Evolutionary conservation across 2,329 filamentous ascomycete genomes (phyloP).

Genomic region (Elsinoe perseae): DNA sequence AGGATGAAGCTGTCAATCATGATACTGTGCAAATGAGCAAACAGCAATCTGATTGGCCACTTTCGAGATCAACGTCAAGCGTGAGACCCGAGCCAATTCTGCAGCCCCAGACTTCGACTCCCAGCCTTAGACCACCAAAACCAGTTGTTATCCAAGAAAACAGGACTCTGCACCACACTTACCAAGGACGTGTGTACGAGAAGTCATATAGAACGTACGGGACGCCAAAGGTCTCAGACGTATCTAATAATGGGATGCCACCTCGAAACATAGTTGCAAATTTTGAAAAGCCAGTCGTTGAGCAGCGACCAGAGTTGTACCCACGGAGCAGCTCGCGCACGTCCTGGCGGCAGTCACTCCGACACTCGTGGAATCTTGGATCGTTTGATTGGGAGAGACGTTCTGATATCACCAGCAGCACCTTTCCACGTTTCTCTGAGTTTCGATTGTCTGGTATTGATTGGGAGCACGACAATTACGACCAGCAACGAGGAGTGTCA

Average conservation of each 20-base stretch:
- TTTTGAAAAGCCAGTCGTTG: background rate
- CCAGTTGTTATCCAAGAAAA: background rate
- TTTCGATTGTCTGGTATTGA: slow-evolving; percentile 1
- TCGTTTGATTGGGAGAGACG: slow-evolving; percentile 4
- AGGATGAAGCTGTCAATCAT: background rate
- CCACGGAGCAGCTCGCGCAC: background rate
- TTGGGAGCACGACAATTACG: slow-evolving; percentile 8
- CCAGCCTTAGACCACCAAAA: background rate
- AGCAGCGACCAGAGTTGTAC: background rate
- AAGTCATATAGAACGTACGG: background rate
- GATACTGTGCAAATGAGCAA: background rate
- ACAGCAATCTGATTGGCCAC: background rate
- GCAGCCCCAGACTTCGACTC: background rate
- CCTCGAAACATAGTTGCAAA: background rate
- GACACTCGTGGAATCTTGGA: background rate
- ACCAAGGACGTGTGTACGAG: background rate
- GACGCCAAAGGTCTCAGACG: background rate
- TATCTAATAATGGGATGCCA: background rate
- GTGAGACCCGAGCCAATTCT: background rate
- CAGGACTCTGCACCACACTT: background rate
- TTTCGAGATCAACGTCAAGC: background rate
- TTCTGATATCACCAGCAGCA: background rate
- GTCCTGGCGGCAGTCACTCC: slow-evolving; percentile 1
- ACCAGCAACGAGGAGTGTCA: background rate
- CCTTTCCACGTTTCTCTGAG: slow-evolving; percentile 4